Conservation (phyloP, 352 stramenopile species). For the Phytophthora palmivora region DNA sequence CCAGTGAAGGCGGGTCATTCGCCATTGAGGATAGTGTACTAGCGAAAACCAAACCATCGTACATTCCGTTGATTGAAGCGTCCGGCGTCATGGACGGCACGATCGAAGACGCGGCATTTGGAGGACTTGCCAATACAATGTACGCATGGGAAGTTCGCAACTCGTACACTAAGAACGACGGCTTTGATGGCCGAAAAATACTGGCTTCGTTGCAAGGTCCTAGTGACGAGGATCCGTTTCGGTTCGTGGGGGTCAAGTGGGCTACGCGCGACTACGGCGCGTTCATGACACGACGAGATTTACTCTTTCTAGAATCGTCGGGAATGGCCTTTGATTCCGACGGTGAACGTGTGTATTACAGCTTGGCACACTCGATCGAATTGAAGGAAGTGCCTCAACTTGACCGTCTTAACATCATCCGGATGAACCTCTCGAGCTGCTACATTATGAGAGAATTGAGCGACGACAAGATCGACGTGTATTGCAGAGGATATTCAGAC, state of each 20-base stretch:
- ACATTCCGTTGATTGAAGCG: constrained; percentile 31
- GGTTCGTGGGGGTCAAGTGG: constrained; percentile 50
- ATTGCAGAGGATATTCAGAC: constrained; percentile 53
- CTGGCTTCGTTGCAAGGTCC: constrained; percentile 40
- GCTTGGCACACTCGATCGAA: constrained; percentile 41
- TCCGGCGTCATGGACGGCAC: constrained; percentile 35
- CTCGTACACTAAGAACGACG: constrained; percentile 50
- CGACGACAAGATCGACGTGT: constrained; percentile 54
- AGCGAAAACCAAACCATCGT: constrained; percentile 26
- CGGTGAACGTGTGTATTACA: constrained; percentile 43
- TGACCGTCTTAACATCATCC: constrained; percentile 36
- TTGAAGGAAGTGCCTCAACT: constrained; percentile 38
- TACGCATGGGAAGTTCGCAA: constrained; percentile 37
- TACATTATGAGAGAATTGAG: constrained; percentile 52
- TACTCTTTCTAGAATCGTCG: constrained; percentile 47
- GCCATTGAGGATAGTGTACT: constrained; percentile 30
- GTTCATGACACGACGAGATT: constrained; percentile 43
- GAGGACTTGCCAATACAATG: constrained; percentile 29
- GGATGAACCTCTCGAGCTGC: constrained; percentile 56
- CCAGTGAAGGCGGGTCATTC: constrained; percentile 40
- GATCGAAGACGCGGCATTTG: constrained; percentile 35
- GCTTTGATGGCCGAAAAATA: constrained; percentile 37
- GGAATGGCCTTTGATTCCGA: constrained; percentile 43
- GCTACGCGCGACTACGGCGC: constrained; percentile 35
- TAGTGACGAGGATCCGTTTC: constrained; percentile 47